Conservation (phyloP, 192 early-diverging fungal genomes). For the Rhizophagus sp. region DNA sequence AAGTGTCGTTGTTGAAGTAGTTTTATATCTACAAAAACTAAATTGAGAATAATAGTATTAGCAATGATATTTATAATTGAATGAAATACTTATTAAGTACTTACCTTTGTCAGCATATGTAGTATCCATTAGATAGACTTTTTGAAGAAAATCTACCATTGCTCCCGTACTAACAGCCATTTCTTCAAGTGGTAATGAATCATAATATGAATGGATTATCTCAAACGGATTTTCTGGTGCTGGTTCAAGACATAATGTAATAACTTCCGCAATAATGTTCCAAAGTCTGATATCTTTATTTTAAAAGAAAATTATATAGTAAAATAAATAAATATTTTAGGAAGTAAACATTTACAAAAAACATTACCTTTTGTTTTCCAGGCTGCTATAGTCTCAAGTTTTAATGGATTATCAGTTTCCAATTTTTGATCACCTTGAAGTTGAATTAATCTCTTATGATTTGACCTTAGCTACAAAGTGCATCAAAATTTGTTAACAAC, state of each 20-base stretch:
- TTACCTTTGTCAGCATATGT: constrained; percentile 44
- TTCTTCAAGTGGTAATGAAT: constrained; percentile 62
- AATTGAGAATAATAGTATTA: background rate
- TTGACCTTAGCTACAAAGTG: constrained; percentile 50
- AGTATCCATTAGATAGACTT: constrained; percentile 56
- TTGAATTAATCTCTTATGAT: constrained; percentile 58
- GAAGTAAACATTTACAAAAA: background rate
- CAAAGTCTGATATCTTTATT: constrained; percentile 56
- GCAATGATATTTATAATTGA: background rate
- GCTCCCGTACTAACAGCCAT: constrained; percentile 65
- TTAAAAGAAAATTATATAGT: background rate
- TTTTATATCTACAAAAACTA: constrained; percentile 46
- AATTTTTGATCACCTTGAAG: constrained; percentile 48
- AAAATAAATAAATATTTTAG: background rate
- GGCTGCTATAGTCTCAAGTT: constrained; percentile 61
- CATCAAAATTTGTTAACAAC: background rate
- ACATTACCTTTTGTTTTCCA: constrained; percentile 57
- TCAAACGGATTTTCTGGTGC: constrained; percentile 68
- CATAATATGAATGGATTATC: constrained; percentile 62
- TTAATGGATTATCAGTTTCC: constrained; percentile 62
- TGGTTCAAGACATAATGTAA: constrained; percentile 53
- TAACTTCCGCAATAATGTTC: constrained; percentile 71
- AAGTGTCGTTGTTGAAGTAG: constrained; percentile 43
- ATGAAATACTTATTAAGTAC: constrained; percentile 5
- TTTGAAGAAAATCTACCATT: constrained; percentile 63